Base-by-base conservation (phyloP, 345 rosid genomes). In the Mangifera indica region DNA sequence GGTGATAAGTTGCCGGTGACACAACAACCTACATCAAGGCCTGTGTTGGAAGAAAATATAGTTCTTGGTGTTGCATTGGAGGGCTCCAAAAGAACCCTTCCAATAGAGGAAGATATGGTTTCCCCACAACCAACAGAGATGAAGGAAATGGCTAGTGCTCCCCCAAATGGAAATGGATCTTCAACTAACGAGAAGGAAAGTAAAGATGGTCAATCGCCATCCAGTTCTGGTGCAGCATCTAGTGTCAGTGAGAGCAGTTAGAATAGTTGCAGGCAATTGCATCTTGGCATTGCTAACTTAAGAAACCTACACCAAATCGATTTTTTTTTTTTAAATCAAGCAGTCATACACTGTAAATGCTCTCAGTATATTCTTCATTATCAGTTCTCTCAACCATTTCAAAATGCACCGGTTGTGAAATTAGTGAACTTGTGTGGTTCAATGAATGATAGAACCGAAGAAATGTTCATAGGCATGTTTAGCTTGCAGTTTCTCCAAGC, bases 31-130 rank as follows among this genome's bases (percentile, higher is more conserved):
- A 52, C 24, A 45, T 76, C 92, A 53, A 83, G 86, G 69, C 69
- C 92, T 60, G 67, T 83, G 21, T 66, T 91, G 78, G 96, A 93
- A 77, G 97, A 93, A 71, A 91, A 91, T 63, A 76, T 93, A 58
- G 91, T 93, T 32, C 88, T 93, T 21, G 96, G 91, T 69, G 98
- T 91, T 70, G 98, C 96, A 20, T 76, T 89, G 76, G 90, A 91
- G 55, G 96, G 93, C 17, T 86, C 91, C 24, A 93, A 89, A 86
- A 86, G 97, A 80, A 91, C 93, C 2, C 96, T 93, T 29, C 96
- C 96, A 2, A 91, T 93, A 0, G 97, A 91, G 22, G 92, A 89
- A 80, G 97, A 70, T 51, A 78, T 73, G 73, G 70, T 71, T 48
- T 69, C 87, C 20, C 70, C 81, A 46, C 67, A 76, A 67, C 70